Conservation (phyloP, 2,329 filamentous ascomycete genomes). For the Exophiala xenobiotica region DNA sequence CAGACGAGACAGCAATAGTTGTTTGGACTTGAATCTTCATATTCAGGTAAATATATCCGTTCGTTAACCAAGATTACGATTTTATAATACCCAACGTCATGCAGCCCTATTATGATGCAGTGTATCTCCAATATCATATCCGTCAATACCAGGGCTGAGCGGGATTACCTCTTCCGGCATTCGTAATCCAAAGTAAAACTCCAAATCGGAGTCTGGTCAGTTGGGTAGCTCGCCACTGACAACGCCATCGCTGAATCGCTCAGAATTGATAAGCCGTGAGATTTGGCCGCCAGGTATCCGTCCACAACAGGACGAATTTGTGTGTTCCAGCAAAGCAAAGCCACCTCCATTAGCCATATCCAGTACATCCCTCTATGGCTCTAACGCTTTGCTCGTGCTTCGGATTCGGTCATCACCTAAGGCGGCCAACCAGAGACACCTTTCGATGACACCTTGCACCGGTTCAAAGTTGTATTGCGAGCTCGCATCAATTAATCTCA, state of each 20-base stretch:
- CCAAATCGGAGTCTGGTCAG: neutral
- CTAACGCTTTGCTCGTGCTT: constrained; percentile 44
- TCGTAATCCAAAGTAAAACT: neutral
- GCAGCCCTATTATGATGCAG: too few relatives aligned
- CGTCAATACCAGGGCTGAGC: neutral
- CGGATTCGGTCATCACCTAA: constrained; percentile 59
- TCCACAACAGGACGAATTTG: too few relatives aligned
- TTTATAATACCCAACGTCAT: too few relatives aligned
- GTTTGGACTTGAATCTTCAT: too few relatives aligned
- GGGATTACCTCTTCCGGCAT: neutral
- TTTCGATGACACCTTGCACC: constrained; percentile 58
- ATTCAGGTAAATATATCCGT: too few relatives aligned
- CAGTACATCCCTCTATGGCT: constrained; percentile 21
- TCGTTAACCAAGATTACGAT: too few relatives aligned
- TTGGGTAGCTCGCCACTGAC: neutral
- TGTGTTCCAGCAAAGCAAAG: neutral
- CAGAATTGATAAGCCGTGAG: neutral
- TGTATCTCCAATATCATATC: neutral
- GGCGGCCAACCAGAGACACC: constrained; percentile 64
- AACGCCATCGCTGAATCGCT: constrained; percentile 20
- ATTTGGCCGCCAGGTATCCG: neutral
- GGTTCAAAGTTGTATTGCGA: constrained; percentile 60
- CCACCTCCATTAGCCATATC: constrained; percentile 2
- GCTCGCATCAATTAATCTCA: constrained; percentile 63
- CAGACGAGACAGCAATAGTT: too few relatives aligned